Percentiles rank a stretch among this genome's conserved stretches.
These are phyloP conservation scores for Cordyceps militaris DNA, from an alignment of 2,329 filamentous ascomycete genomes.

Conservation along the genomic window DNA sequence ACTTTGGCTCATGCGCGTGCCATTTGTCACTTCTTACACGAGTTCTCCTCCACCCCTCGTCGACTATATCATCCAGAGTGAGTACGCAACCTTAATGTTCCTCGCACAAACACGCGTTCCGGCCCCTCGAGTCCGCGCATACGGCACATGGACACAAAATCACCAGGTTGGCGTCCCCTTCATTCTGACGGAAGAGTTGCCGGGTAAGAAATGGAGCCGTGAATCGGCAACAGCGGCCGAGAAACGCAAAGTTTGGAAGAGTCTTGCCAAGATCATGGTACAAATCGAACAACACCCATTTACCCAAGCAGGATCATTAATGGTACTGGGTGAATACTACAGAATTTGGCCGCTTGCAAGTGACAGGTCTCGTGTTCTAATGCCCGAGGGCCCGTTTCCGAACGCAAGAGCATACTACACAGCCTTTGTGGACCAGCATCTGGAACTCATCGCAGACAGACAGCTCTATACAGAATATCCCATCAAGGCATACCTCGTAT, in stretches of 20 bases:
- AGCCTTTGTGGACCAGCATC: neutral
- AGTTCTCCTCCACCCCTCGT: no score
- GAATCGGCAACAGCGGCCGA: neutral
- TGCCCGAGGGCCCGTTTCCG: neutral
- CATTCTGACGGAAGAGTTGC: neutral
- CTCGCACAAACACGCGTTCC: no score
- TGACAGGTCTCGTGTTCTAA: neutral
- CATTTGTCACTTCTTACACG: neutral
- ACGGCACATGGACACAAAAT: no score
- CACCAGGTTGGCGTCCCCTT: neutral
- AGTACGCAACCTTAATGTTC: no score
- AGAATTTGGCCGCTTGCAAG: neutral
- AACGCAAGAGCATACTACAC: neutral
- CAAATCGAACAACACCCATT: neutral
- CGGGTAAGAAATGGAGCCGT: neutral
- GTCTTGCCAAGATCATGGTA: neutral
- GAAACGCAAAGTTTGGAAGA: neutral
- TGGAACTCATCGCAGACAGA: conserved; percentile 12
- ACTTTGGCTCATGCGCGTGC: neutral
- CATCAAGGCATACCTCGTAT: conserved; percentile 24
- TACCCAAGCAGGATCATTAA: neutral
- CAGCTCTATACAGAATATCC: conserved; percentile 21
- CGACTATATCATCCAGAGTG: no score
- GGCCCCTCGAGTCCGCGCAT: no score
- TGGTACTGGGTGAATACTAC: neutral